Percentiles rank a stretch among this genome's conserved stretches.
phyloP scores from a whole-genome alignment of 2,329 filamentous ascomycete species.

The Fusarium ramigenum region DNA sequence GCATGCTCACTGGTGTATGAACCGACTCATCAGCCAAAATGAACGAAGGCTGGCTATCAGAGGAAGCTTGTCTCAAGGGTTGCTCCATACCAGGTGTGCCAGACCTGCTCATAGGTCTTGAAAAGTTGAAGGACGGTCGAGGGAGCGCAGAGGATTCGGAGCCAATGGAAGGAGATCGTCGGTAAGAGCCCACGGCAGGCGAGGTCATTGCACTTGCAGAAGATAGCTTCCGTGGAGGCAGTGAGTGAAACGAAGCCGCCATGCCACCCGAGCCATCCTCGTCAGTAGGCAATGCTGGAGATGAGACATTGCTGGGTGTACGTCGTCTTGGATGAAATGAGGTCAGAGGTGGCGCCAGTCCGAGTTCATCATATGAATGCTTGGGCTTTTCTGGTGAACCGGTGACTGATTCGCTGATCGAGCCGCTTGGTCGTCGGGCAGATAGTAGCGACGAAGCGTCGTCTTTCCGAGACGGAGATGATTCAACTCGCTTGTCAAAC shows the following conservation, averaged over 20 bases:
- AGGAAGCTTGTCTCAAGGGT: constrained; percentile 70
- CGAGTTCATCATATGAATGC: constrained; percentile 60
- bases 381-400: constrained; percentile 58
- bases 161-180: constrained; percentile 83
- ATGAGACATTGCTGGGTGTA: constrained; percentile 69
- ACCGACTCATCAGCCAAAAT: constrained; percentile 70
- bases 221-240: constrained; percentile 80
- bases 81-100: constrained; percentile 68
- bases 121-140: constrained; percentile 90
- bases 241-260: constrained; percentile 66
- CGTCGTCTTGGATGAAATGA: constrained; percentile 57
- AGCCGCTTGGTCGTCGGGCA: constrained; percentile 41
- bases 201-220: constrained; percentile 69
- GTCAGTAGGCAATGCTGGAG: constrained; percentile 72
- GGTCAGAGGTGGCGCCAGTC: constrained; percentile 61
- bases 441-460: constrained; percentile 49
- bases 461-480: constrained; percentile 48
- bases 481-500: constrained; percentile 40
- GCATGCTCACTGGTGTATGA: constrained; percentile 77
- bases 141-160: constrained; percentile 82
- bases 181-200: constrained; percentile 68
- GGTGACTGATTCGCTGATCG: constrained; percentile 43
- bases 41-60: constrained; percentile 73
- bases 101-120: constrained; percentile 82
- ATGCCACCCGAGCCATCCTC: constrained; percentile 71